phyloP scores from a whole-genome alignment of 306 rosid genomes.

The Castanopsis chinensis region DNA sequence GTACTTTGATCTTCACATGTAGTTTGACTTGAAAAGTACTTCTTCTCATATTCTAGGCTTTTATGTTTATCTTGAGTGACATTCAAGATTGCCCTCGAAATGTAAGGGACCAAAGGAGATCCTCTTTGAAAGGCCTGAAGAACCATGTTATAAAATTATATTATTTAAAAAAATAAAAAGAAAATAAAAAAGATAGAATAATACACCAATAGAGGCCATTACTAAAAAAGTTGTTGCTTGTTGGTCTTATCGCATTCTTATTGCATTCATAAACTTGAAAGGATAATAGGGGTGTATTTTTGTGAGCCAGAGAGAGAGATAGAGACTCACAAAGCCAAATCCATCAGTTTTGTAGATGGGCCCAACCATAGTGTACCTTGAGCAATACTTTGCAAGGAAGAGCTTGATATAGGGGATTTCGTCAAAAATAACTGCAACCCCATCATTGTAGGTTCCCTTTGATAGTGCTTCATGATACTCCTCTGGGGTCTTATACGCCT shows the following conservation, averaged over 20 bases:
- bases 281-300: too few species aligned
- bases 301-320: neutral
- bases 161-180: fast-evolving
- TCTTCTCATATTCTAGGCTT: too few species aligned
- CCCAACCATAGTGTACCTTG: constrained; percentile 32
- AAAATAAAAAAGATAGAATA: neutral
- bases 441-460: constrained; percentile 35
- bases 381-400: constrained; percentile 30
- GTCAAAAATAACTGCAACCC: constrained; percentile 44
- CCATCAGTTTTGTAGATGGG: constrained; percentile 45
- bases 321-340: constrained; percentile 16
- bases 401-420: constrained; percentile 37
- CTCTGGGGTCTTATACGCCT: constrained; percentile 1
- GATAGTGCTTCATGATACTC: constrained; percentile 29
- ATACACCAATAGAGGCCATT: too few species aligned
- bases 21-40: constrained; percentile 7
- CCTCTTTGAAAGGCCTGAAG: neutral
- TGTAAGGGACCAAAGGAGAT: too few species aligned
- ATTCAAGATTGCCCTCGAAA: too few species aligned
- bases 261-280: too few species aligned
- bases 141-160: neutral
- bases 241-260: too few species aligned
- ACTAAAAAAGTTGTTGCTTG: too few species aligned
- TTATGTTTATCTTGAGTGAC: too few species aligned
- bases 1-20: constrained; percentile 12